Evolutionary conservation across 306 rosid genomes (phyloP).

Genomic region (Inga leiocalycina): DNA sequence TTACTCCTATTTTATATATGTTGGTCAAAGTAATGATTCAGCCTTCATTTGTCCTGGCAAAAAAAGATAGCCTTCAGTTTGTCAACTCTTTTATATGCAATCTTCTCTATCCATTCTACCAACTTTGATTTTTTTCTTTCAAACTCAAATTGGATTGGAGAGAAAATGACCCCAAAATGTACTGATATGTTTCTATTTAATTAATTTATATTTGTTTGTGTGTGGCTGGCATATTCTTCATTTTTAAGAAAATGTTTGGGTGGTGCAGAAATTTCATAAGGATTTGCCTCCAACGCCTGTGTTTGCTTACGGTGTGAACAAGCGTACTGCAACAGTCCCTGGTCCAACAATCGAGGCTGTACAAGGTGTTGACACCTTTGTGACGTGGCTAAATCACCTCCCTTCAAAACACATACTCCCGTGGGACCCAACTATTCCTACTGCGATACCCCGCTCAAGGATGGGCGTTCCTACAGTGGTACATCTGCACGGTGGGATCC

Average conservation of each 20-base stretch:
- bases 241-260: neutral
- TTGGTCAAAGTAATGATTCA: too few relatives aligned
- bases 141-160: neutral
- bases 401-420: conserved; percentile 77
- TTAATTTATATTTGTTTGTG: neutral
- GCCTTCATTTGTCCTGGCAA: too few relatives aligned
- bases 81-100: neutral
- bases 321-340: conserved; percentile 59
- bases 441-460: conserved; percentile 39
- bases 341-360: conserved; percentile 84
- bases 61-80: too few relatives aligned
- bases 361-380: conserved; percentile 47
- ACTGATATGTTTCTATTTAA: neutral
- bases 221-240: neutral
- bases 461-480: conserved; percentile 76
- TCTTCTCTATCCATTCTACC: neutral
- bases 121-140: neutral
- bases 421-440: conserved; percentile 80
- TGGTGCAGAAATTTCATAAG: conserved; percentile 73
- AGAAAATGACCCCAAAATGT: neutral
- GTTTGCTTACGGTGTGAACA: conserved; percentile 61
- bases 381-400: conserved; percentile 78
- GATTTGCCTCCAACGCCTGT: conserved; percentile 71
- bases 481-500: conserved; percentile 80
- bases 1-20: too few relatives aligned